phyloP scores from a whole-genome alignment of 2,329 filamentous ascomycete species.

The Neurospora sp. region DNA sequence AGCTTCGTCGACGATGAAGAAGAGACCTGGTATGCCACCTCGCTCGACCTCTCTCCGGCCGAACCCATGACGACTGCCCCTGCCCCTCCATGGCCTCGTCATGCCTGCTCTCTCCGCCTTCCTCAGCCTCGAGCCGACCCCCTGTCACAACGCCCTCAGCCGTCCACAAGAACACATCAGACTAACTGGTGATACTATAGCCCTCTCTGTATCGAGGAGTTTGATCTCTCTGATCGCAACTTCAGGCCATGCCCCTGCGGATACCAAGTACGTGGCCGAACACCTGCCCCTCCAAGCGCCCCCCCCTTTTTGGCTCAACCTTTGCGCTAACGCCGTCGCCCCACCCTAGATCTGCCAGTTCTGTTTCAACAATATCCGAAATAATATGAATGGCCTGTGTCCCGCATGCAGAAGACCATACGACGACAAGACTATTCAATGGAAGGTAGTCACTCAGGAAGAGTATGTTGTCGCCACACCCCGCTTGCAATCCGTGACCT shows the following conservation, averaged over 20 bases:
- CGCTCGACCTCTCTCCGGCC: neutral
- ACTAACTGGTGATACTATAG: conserved; percentile 36
- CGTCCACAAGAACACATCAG: conserved; percentile 10
- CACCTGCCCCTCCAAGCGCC: neutral
- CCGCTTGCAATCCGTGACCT: neutral
- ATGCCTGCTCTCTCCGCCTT: conserved; percentile 15
- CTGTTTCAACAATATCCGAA: conserved; percentile 99
- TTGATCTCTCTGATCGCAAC: conserved; percentile 94
- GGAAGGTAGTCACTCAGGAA: conserved; percentile 88
- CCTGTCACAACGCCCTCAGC: conserved; percentile 3
- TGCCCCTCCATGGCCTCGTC: conserved; percentile 8
- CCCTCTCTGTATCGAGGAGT: conserved; percentile 96
- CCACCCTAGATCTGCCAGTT: conserved; percentile 84
- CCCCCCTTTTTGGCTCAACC: neutral
- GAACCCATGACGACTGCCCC: neutral
- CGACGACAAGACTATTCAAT: conserved; percentile 94
- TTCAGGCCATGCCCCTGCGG: conserved; percentile 96
- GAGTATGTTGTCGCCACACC: conserved; percentile 55
- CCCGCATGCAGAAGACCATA: conserved; percentile 95
- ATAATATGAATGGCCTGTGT: conserved; percentile 93
- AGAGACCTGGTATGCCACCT: conserved; percentile 50
- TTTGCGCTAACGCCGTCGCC: conserved; percentile 3
- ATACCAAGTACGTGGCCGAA: conserved; percentile 64
- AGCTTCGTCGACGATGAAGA: conserved; percentile 64
- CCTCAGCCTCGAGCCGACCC: conserved; percentile 2